Percentiles rank a stretch among this genome's conserved stretches.
Conservation (phyloP, 495 filamentous ascomycete species). For the Daldinia loculata region DNA sequence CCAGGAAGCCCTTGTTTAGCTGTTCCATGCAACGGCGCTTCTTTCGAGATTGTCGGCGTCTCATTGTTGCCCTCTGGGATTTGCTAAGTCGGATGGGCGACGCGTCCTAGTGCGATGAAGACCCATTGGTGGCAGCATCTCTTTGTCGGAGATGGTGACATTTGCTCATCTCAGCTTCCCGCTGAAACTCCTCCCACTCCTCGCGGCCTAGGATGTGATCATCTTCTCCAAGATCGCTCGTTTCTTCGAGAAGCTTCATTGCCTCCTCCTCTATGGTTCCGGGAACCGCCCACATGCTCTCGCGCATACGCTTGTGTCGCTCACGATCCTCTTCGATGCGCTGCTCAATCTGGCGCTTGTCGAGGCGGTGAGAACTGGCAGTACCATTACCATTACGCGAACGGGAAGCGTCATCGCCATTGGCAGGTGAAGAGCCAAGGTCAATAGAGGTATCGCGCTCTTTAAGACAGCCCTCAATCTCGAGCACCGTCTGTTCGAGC, state of each 20-base stretch:
- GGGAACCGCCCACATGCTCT: conserved; percentile 88
- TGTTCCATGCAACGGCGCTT: neutral
- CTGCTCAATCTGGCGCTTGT: conserved; percentile 91
- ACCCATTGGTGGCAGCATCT: conserved; percentile 12
- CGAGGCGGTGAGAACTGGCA: conserved; percentile 60
- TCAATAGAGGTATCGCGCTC: conserved; percentile 68
- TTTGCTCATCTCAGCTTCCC: conserved; percentile 19
- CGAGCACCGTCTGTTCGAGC: conserved; percentile 69
- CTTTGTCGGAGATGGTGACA: conserved; percentile 23
- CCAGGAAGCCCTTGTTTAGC: neutral
- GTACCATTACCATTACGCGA: conserved; percentile 46
- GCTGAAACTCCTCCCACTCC: conserved; percentile 69
- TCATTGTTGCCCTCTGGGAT: neutral
- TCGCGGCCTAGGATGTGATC: conserved; percentile 77
- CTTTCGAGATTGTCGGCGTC: neutral
- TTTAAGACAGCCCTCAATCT: conserved; percentile 82
- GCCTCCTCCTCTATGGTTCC: conserved; percentile 73
- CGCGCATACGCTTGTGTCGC: conserved; percentile 86
- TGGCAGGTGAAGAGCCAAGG: conserved; percentile 48
- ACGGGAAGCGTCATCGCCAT: conserved; percentile 47
- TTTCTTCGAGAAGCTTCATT: conserved; percentile 74
- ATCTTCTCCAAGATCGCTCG: conserved; percentile 83
- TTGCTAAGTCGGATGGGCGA: neutral
- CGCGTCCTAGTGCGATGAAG: conserved; percentile 35
- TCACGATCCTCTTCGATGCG: conserved; percentile 97